phyloP scores from a whole-genome alignment of 2,329 filamentous ascomycete genomes.

The Fusarium staphyleae region DNA sequence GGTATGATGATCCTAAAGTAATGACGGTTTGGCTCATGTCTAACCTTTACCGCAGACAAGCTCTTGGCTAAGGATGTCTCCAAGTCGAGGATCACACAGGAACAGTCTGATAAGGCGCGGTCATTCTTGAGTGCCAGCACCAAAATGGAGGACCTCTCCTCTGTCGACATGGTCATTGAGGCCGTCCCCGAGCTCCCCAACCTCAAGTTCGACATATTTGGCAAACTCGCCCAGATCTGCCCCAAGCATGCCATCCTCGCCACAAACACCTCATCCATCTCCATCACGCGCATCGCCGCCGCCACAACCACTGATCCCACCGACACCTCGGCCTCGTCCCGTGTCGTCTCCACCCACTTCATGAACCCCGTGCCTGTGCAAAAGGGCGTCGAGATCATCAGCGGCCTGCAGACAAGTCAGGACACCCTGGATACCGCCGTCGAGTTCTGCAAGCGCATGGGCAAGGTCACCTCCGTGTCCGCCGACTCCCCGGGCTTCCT shows the following conservation, averaged over 20 bases:
- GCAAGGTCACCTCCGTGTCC: constrained; percentile 87
- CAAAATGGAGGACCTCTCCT: constrained; percentile 76
- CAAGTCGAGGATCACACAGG: constrained; percentile 84
- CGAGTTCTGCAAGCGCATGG: constrained; percentile 88
- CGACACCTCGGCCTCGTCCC: constrained; percentile 80
- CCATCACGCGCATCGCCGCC: constrained; percentile 94
- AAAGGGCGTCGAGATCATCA: constrained; percentile 97
- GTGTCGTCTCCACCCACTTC: constrained; percentile 95
- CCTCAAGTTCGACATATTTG: constrained; percentile 89
- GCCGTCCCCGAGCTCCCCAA: constrained; percentile 91
- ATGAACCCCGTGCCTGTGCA: constrained; percentile 99
- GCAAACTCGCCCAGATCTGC: constrained; percentile 79
- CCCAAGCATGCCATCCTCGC: constrained; percentile 88
- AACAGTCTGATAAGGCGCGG: constrained; percentile 77
- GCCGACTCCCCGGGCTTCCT: constrained; percentile 93
- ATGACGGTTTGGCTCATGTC: background rate
- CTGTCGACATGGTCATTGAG: constrained; percentile 97
- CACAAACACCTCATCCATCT: constrained; percentile 98
- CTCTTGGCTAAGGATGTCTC: constrained; percentile 90
- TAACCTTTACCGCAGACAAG: constrained; percentile 68
- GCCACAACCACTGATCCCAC: constrained; percentile 80
- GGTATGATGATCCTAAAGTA: constrained; percentile 55
- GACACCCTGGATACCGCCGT: constrained; percentile 83
- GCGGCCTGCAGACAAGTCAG: constrained; percentile 87
- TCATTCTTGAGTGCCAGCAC: constrained; percentile 74